Evolutionary conservation across 495 filamentous ascomycete species (phyloP), one percentile per base, ranked within the genome.

Genomic region (Podospora fimiseda): DNA sequence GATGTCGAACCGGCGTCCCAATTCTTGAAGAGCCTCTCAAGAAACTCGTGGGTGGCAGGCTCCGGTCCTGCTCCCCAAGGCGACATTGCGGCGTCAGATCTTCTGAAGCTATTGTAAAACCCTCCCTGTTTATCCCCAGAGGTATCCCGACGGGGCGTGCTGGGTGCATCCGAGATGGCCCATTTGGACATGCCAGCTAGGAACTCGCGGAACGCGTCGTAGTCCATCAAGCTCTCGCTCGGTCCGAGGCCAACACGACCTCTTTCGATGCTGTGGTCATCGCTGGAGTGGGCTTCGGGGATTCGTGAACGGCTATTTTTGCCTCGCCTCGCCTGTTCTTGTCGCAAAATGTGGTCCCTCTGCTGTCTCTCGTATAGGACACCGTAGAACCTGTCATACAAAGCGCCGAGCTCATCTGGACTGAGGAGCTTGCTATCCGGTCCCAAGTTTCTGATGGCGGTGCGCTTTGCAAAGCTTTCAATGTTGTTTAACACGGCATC

Each of bases 391-490:
- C 89, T 82, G 64, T 98, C 93, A 57, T 98, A 98, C 11, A 96
- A 75, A 16, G 85, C 84, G 21, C 87, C 85, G 2, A 98, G 77
- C 62, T 98, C 94, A 24, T 92, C 88, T 16, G 84, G 72, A 62
- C 80, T 88, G 27, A 98, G 73, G 43, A 86, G 80, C 67, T 96
- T 97, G 71, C 89, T 95, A 51, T 97, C 93, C 2, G 91, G 92
- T 0, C 93, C 93, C 27, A 98, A 83, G 56, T 98, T 98, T 18
- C 93, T 79, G 52, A 98, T 95, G 14, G 90, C 92, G 2, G 93
- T 98, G 53, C 93, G 84, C 65, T 96, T 98, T 23, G 94, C 89
- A 61, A 98, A 98, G 53, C 80, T 95, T 70, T 97, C 94, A 58
- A 98, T 98, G 56, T 88, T 95, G 58, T 87, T 87, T 24, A 98